Evolutionary conservation across 2,329 filamentous ascomycete genomes (phyloP), one percentile per base, ranked within the genome.

Genomic region (Stenocarpella maydis): DNA sequence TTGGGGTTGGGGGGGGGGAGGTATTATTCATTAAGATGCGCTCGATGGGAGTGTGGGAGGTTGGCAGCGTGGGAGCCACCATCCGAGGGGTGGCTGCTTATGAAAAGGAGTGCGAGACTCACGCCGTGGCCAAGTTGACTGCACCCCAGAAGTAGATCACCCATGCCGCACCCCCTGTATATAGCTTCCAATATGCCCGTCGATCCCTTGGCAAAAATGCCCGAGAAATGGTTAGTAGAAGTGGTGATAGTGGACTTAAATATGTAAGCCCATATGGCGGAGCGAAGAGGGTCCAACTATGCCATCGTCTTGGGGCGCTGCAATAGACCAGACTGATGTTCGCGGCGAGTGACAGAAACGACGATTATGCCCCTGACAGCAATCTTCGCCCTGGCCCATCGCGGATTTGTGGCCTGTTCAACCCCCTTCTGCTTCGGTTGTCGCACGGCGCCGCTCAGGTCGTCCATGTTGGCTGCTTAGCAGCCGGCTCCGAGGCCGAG

Each of bases 61-160:
- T n/a, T n/a, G n/a, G n/a, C n/a, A n/a, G n/a, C n/a, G n/a, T n/a
- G n/a, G n/a, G n/a, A n/a, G n/a, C n/a, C n/a, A n/a, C n/a, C n/a
- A n/a, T n/a, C n/a, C n/a, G n/a, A n/a, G n/a, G n/a, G n/a, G n/a
- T n/a, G n/a, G n/a, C n/a, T 8, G 4, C 8, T 31, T 31, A 4
- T 31, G 31, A 8, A 21, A 52, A 12, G 26, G 61, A 5, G 34
- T 9, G 5, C 6, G 14, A 21, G 19, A 37, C 64, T 43, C 45
- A 66, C 64, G 24, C 39, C 8, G 41, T 66, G 17, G 41, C 9
- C 17, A 55, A 26, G 26, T 19, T 34, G 21, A 39, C 10, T 28
- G 50, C 28, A 4, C 64, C 21, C 64, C 64, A 66, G 26, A 37
- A 54, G 39, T 55, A 66, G 1, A 45, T 66, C 37, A 66, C 64